Evolutionary conservation across 2,329 filamentous ascomycete species (phyloP), one percentile per base, ranked within the genome.

Genomic region (Cladophialophora immunda): DNA sequence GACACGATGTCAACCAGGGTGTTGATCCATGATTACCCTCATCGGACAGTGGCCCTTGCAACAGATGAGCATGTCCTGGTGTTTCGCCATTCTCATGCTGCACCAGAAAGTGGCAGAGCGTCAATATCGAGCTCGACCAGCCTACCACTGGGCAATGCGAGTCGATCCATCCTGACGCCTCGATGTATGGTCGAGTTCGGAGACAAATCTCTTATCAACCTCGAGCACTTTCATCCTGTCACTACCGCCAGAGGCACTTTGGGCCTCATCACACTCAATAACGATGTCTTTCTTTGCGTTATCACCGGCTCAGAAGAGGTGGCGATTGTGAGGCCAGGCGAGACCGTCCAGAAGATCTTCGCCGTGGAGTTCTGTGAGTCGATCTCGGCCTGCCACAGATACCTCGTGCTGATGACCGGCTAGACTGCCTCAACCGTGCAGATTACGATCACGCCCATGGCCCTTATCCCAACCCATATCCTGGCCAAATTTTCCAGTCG

Each of bases 151-250:
- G 67, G 66, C 50, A 71, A 69, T 59, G 66, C 65, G 27, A 67
- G 61, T 36, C 64, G 68, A 19, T 72, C 74, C 32, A 68, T 62
- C 38, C 50, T 61, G 30, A 72, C 67, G 8, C 86, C 73, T 79
- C 88, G 78, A 86, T 97, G 93, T 83, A 93, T 97, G 85, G 93
- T 97, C 71, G 93, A 97, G 78, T 97, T 97, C 77, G 83, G 89
- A 13, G 84, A 87, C 9, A 79, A 87, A 45, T 85, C 88, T 38
- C 83, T 86, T 54, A 83, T 89, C 64, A 86, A 95, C 69, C 82
- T 97, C 67, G 86, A 83, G 73, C 90, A 93, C 70, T 97, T 94
- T 79, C 88, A 92, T 52, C 85, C 89, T 13, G 81, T 97, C 66
- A 92, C 92, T 55, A 89, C 89, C 17, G 90, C 94, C 36, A 90